Percentiles rank a stretch among this genome's conserved stretches.
Conservation (phyloP, 2,329 filamentous ascomycete genomes). For the Herpotrichia juniperi region DNA sequence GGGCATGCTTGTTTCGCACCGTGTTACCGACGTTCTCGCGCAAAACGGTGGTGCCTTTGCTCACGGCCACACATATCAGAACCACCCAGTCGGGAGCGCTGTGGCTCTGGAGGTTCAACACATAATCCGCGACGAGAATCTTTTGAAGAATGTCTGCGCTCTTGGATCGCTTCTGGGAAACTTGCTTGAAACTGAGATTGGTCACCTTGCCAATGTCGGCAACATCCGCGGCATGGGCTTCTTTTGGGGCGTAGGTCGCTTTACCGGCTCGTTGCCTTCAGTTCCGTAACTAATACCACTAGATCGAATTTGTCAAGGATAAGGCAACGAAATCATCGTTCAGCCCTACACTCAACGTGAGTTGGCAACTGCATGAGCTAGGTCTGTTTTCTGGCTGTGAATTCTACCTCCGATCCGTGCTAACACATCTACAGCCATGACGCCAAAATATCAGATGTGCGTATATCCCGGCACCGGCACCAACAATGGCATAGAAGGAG, state of each 20-base stretch:
- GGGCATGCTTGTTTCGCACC: conserved; percentile 61
- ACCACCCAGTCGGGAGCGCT: conserved; percentile 64
- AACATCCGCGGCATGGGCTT: conserved; percentile 66
- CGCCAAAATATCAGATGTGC: conserved; percentile 57
- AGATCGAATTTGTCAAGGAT: conserved; percentile 65
- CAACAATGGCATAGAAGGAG: conserved; percentile 64
- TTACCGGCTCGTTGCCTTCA: neutral
- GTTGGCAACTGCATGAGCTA: conserved; percentile 58
- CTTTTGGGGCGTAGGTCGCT: conserved; percentile 60
- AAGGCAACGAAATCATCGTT: conserved; percentile 62
- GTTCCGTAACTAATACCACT: conserved; percentile 11
- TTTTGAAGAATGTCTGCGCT: conserved; percentile 63
- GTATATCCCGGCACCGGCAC: conserved; percentile 70
- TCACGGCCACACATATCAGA: conserved; percentile 70
- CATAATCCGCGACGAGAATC: conserved; percentile 62
- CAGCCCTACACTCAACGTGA: conserved; percentile 51
- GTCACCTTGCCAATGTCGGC: conserved; percentile 58
- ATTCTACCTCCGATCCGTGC: neutral
- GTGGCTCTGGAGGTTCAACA: conserved; percentile 68
- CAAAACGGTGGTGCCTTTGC: conserved; percentile 56
- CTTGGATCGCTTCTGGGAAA: conserved; percentile 60
- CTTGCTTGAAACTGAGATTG: conserved; percentile 53
- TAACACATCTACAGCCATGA: conserved; percentile 42
- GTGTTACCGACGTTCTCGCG: conserved; percentile 57
- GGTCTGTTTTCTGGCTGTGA: conserved; percentile 49